phyloP scores from a whole-genome alignment of 306 rosid species.

The Acacia acuminata region DNA sequence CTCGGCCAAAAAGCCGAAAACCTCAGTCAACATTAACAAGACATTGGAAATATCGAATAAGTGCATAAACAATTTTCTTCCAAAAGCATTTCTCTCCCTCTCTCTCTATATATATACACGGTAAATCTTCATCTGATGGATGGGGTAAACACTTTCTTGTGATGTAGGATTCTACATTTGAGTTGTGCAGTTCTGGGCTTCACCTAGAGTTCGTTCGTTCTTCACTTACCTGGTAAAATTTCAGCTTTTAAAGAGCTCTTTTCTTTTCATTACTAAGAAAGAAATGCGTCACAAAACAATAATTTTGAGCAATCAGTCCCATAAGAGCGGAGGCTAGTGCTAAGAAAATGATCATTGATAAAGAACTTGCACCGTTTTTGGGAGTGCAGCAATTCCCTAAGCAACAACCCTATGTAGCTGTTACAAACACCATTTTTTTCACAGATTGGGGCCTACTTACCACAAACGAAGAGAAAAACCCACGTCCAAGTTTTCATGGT shows the following conservation, averaged over 20 bases:
- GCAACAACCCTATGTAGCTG: constrained; percentile 21
- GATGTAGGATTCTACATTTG: neutral
- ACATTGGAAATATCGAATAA: too few species aligned
- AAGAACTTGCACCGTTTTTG: constrained; percentile 15
- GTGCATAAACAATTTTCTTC: neutral
- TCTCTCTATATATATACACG: too few species aligned
- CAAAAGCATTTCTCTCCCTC: too few species aligned
- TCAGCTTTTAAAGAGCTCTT: neutral
- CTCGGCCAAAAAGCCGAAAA: too few species aligned
- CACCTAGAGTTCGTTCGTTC: neutral
- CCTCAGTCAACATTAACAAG: too few species aligned
- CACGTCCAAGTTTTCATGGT: constrained; percentile 6
- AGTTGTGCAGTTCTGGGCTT: neutral
- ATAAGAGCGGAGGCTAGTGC: neutral
- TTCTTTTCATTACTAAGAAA: neutral
- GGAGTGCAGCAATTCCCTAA: constrained; percentile 17
- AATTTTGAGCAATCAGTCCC: neutral
- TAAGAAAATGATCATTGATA: constrained; percentile 6
- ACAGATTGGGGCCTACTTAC: constrained; percentile 23
- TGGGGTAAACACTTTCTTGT: neutral
- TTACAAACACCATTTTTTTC: constrained; percentile 31
- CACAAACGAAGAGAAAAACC: constrained; percentile 9
- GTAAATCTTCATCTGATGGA: too few species aligned
- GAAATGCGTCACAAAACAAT: neutral
- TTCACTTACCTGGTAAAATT: neutral